phyloP scores from a whole-genome alignment of 2,329 filamentous ascomycete genomes.

The Teratosphaeria pseudoeucalypti region DNA sequence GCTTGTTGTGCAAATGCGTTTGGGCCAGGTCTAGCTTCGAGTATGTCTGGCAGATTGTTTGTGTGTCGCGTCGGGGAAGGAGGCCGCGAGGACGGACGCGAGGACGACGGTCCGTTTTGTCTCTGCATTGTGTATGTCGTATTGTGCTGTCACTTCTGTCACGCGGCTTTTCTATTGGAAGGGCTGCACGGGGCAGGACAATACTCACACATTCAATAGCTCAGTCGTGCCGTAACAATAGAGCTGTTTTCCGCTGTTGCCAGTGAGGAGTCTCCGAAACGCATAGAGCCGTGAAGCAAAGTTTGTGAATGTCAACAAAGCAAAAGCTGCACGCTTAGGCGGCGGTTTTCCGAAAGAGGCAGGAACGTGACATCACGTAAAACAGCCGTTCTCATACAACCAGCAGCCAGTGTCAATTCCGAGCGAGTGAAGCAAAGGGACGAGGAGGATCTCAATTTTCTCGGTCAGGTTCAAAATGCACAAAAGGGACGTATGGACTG shows the following conservation, averaged over 20 bases:
- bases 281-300: background rate
- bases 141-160: background rate
- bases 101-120: background rate
- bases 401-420: background rate
- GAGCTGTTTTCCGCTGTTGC: background rate
- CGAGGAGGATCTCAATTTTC: background rate
- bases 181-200: background rate
- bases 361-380: slow-evolving; percentile 2
- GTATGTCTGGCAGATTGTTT: slow-evolving; percentile 5
- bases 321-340: background rate
- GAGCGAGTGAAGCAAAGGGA: background rate
- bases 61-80: background rate
- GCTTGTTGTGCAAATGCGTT: slow-evolving; percentile 22
- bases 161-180: background rate
- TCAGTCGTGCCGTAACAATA: background rate
- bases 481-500: background rate
- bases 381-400: background rate
- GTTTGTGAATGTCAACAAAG: slow-evolving; percentile 1
- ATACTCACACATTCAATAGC: background rate
- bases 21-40: slow-evolving; percentile 12
- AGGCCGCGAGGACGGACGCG: background rate
- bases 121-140: slow-evolving; percentile 1
- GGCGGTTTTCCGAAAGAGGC: background rate
- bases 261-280: background rate
- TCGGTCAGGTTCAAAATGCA: background rate